Conservation (phyloP, 768 basidiomycete species). For the Boletus pseudopeckii region DNA sequence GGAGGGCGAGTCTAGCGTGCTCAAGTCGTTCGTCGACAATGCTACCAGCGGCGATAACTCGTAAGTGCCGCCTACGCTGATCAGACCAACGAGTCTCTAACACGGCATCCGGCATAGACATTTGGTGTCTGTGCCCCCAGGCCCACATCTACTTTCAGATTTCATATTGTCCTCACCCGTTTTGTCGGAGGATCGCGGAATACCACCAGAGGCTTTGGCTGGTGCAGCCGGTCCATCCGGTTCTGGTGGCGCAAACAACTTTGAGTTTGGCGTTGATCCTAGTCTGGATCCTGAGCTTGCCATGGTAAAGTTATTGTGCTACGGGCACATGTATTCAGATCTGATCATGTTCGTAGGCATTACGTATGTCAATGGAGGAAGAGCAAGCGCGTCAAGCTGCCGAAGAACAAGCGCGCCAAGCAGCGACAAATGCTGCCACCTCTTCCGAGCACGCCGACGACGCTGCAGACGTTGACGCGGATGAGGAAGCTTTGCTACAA, state of each 20-base stretch:
- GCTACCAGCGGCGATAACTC: conserved; percentile 82
- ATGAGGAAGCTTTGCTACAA: conserved; percentile 75
- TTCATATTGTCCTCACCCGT: conserved; percentile 76
- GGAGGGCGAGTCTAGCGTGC: conserved; percentile 60
- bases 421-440: conserved; percentile 22
- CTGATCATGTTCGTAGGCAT: conserved; percentile 52
- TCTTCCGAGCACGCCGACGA: conserved; percentile 21
- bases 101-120: conserved; percentile 49
- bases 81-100: background rate
- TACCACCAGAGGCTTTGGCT: conserved; percentile 59
- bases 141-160: conserved; percentile 80
- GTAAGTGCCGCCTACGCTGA: conserved; percentile 42
- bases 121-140: conserved; percentile 73
- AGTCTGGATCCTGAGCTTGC: conserved; percentile 95
- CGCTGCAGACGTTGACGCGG: conserved; percentile 54
- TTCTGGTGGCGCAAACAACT: conserved; percentile 50
- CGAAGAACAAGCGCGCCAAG: conserved; percentile 36
- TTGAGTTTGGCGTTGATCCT: conserved; percentile 93
- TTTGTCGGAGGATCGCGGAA: conserved; percentile 74
- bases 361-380: conserved; percentile 97
- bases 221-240: conserved; percentile 46
- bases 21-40: conserved; percentile 81
- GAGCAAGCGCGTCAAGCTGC: conserved; percentile 74
- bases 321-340: background rate
- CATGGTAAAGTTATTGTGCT: conserved; percentile 56